Evolutionary conservation across 2,329 filamentous ascomycete genomes (phyloP), one percentile per base, ranked within the genome.

Genomic region (Cercospora sojina): DNA sequence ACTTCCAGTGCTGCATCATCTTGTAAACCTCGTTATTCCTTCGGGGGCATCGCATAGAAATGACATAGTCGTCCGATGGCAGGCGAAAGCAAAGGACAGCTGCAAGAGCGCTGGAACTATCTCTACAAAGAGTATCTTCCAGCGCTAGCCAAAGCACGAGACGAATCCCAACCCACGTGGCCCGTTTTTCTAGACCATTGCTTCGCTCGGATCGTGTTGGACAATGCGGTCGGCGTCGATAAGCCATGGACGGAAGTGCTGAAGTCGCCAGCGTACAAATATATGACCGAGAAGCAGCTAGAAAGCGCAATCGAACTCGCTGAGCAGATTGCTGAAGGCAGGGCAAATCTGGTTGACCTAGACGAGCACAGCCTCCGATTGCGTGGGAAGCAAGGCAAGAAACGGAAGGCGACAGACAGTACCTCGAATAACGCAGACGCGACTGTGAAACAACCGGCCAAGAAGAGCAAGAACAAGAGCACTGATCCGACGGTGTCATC

Each of bases 201-300:
- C 71, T 82, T 82, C 68, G 80, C 79, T 3, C 78, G 80, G 9
- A 81, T 82, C 47, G 77, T 83, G 5, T 77, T 83, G 13, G 82
- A 83, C 65, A 78, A 78, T 63, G 75, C 74, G 0, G 69, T 82
- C 5, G 78, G 80, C 5, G 68, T 74, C 25, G 75, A 80, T 51
- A 73, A 69, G 18, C 81, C 80, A 5, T 83, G 81, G 82, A 80
- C 74, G 31, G 68, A 76, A 25, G 77, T 79, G n/a, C 55, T 83
- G 35, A 77, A 78, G 62, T 71, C 74, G 29, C 81, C 82, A 2
- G 81, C 81, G 0, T 75, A 80, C 53, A 80, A 77, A 69, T 78
- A 82, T 58, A 83, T 83, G 81, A 75, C 71, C 13, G 64, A 66
- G 7, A 59, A 68, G 35, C 81, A 83, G 65, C 59, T 83, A 47